These are phyloP conservation scores for Aspergillus cristatus DNA, from an alignment of 495 filamentous ascomycete species.

Conservation along the genomic window DNA sequence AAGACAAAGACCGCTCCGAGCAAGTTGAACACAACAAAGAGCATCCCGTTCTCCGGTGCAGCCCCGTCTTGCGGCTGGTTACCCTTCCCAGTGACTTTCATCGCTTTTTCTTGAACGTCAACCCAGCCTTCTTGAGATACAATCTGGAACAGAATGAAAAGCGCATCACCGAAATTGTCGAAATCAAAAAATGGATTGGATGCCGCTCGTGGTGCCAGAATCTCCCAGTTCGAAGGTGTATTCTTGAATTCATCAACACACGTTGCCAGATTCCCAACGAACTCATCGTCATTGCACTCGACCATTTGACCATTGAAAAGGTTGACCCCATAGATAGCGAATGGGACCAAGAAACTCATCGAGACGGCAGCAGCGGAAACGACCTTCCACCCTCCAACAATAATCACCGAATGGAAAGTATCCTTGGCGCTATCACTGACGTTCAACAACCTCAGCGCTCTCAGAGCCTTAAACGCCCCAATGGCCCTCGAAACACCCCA, in stretches of 20 bases:
- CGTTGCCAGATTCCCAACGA: conserved; percentile 44
- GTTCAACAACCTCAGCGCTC: conserved; percentile 84
- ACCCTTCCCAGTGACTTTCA: conserved; percentile 70
- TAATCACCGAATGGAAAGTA: conserved; percentile 93
- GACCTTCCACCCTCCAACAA: conserved; percentile 88
- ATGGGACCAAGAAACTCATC: conserved; percentile 86
- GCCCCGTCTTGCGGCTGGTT: conserved; percentile 58
- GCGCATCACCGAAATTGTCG: conserved; percentile 81
- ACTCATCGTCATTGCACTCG: conserved; percentile 63
- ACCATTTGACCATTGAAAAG: conserved; percentile 80
- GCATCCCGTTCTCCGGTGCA: conserved; percentile 77
- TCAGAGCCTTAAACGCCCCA: conserved; percentile 96
- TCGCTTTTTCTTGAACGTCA: conserved; percentile 75
- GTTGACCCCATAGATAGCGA: conserved; percentile 91
- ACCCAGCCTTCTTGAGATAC: conserved; percentile 98
- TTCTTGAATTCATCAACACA: conserved; percentile 78
- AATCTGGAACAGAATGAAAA: conserved; percentile 98
- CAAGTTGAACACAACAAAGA: conserved; percentile 95
- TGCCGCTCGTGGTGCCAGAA: conserved; percentile 72
- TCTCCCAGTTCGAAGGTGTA: conserved; percentile 69
- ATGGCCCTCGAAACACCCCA: conserved; percentile 79
- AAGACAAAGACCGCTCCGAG: conserved; percentile 95
- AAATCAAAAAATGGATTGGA: conserved; percentile 84
- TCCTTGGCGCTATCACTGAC: conserved; percentile 93
- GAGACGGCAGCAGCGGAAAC: conserved; percentile 85